phyloP scores from a whole-genome alignment of 345 rosid genomes.

The Syzygium aqueum region DNA sequence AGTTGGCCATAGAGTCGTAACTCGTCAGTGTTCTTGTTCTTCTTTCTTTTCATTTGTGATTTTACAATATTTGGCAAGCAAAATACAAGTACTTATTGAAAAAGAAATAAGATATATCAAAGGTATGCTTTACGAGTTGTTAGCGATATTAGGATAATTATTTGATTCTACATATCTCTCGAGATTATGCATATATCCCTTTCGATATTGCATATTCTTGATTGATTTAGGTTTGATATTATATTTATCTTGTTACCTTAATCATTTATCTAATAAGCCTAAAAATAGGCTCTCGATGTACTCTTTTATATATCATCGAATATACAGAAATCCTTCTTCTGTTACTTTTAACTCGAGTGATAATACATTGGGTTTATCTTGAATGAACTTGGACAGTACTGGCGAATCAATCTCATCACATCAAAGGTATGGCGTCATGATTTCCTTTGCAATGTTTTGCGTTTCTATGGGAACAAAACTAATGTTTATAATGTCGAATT shows the following conservation, averaged over 20 bases:
- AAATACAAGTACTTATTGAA: background rate
- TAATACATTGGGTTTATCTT: background rate
- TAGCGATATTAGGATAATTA: too few species aligned
- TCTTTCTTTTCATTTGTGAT: background rate
- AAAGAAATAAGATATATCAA: background rate
- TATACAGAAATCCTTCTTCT: too few species aligned
- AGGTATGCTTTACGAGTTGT: accelerated
- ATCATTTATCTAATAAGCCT: too few species aligned
- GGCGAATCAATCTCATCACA: background rate
- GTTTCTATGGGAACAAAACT: background rate
- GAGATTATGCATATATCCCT: too few species aligned
- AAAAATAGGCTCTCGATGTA: too few species aligned
- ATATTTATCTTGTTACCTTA: too few species aligned
- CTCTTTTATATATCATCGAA: too few species aligned
- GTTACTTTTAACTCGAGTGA: background rate
- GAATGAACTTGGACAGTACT: background rate
- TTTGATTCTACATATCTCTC: too few species aligned
- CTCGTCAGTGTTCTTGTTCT: too few species aligned
- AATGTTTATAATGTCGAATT: background rate
- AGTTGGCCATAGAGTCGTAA: background rate
- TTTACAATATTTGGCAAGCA: background rate
- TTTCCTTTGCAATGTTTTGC: background rate
- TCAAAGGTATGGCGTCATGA: background rate
- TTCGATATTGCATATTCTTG: too few species aligned
- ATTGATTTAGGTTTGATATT: too few species aligned